A percentile compares a stretch with the other conserved stretches of the same genome.
phyloP scores from a whole-genome alignment of 2,329 filamentous ascomycete species.

The Pseudocercospora crystallina region DNA sequence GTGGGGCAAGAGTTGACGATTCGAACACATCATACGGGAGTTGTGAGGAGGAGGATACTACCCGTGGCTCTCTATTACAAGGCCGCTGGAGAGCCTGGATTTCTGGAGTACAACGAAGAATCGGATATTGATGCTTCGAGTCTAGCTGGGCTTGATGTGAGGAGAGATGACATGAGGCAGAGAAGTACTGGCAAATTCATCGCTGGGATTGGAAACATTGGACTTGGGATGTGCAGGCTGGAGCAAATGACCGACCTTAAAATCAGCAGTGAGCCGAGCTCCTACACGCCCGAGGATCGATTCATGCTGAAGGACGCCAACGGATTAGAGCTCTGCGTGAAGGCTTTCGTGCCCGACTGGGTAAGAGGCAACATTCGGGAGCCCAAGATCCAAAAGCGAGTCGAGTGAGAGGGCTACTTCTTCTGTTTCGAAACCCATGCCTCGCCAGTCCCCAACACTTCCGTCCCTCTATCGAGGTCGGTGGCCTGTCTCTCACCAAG shows the following conservation, averaged over 20 bases:
- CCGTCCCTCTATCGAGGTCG: conserved; percentile 38
- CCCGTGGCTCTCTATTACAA: conserved; percentile 69
- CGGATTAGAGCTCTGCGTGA: conserved; percentile 37
- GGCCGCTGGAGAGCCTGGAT: conserved; percentile 36
- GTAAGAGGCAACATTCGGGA: conserved; percentile 46
- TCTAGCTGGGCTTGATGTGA: conserved; percentile 50
- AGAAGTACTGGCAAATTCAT: conserved; percentile 81
- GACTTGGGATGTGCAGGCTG: conserved; percentile 80
- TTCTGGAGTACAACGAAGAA: conserved; percentile 51
- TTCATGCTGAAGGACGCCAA: conserved; percentile 41
- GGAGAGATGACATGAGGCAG: conserved; percentile 51
- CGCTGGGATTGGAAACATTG: conserved; percentile 76
- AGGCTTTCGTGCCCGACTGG: conserved; percentile 80
- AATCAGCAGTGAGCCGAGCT: conserved; percentile 65
- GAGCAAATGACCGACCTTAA: conserved; percentile 85
- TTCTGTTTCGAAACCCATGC: conserved; percentile 11
- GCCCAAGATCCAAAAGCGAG: conserved; percentile 41
- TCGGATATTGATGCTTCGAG: neutral
- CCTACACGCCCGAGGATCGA: conserved; percentile 57
- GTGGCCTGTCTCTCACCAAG: conserved; percentile 42
- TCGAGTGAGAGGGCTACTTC: conserved; percentile 19
- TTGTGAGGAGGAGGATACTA: conserved; percentile 85
- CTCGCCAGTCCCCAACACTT: conserved; percentile 33
- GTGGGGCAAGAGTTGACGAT: conserved; percentile 96
- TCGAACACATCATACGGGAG: conserved; percentile 88